Base-by-base conservation (phyloP, 495 filamentous ascomycete species). In the Glarea lozoyensis region DNA sequence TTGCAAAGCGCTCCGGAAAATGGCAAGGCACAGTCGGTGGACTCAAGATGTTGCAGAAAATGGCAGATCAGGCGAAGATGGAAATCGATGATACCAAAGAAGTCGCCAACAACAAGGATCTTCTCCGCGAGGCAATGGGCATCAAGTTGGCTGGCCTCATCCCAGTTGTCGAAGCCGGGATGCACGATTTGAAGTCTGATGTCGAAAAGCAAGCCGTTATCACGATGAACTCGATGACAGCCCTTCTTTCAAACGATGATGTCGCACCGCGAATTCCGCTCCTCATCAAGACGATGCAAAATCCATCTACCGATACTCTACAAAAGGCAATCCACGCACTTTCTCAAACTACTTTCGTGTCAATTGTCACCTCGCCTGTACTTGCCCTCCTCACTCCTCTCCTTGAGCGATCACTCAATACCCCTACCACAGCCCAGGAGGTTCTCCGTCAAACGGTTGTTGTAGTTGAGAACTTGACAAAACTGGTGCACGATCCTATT, bases 391-490 rank as follows among this genome's bases (percentile, higher is more conserved):
- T 99, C 22, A 99, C 92, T 3, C 92, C 92, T 24, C 83, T 97
- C 46, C 78, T 99, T 17, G 93, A 96, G 60, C 79, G 92, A 44
- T 84, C 88, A 10, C 76, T 97, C 36, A 94, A 94, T 63, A 86
- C 83, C 30, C 92, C 90, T 4, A 71, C 75, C 10, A 99, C 92
- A 7, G 76, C 84, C 11, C 92, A 98, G 63, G 92, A 98, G 66
- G 92, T 96, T 2, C 70, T 97, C 23, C 82, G 92, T 24, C 93
- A 96, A 60, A 94, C 90, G 3, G 88, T 93, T 16, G 86, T 97
- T 13, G 94, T 99, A n/a, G 86, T 93, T 21, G 92, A 99, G 67
- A 99, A 99, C 62, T 64, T 99, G 66, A 99, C 92, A 36, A 99
- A 95, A 70, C 75, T 99, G 20, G 92, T 99, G 19, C 92, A 99